Conservation (phyloP, 2,329 filamentous ascomycete species). For the Xylaria sp. region DNA sequence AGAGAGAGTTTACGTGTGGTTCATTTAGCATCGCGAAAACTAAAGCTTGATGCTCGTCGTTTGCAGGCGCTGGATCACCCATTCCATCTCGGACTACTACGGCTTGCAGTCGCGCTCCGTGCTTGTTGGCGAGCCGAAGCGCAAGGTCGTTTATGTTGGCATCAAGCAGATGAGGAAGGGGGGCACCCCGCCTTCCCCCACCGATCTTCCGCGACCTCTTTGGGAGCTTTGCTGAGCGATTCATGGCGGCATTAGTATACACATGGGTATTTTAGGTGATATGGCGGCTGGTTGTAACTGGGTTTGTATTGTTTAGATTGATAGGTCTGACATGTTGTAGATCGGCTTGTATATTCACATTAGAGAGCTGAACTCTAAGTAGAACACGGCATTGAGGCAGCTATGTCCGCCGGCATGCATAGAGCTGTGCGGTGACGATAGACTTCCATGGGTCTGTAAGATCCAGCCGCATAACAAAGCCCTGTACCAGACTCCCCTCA, state of each 20-base stretch:
- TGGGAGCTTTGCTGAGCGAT: constrained; percentile 62
- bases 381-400: not conserved
- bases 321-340: not conserved
- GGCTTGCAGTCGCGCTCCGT: constrained; percentile 84
- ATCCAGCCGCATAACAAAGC: not conserved
- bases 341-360: constrained; percentile 1
- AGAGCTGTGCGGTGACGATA: not conserved
- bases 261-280: not conserved
- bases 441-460: not conserved
- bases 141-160: constrained; percentile 83
- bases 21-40: constrained; percentile 7
- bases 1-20: not conserved
- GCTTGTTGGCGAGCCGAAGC: constrained; percentile 70
- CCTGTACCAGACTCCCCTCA: not conserved
- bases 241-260: not conserved
- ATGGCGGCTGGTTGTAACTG: not conserved
- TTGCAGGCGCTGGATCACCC: constrained; percentile 83
- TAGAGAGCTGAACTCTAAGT: constrained; percentile 3
- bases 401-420: not conserved
- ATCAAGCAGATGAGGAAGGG: constrained; percentile 57
- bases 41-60: constrained; percentile 22
- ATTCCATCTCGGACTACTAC: constrained; percentile 92
- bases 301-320: constrained; percentile 6
- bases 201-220: constrained; percentile 63
- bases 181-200: constrained; percentile 32